Evolutionary conservation across 2,329 filamentous ascomycete species (phyloP), one percentile per base, ranked within the genome.

Genomic region (Hypomyces rosellus): DNA sequence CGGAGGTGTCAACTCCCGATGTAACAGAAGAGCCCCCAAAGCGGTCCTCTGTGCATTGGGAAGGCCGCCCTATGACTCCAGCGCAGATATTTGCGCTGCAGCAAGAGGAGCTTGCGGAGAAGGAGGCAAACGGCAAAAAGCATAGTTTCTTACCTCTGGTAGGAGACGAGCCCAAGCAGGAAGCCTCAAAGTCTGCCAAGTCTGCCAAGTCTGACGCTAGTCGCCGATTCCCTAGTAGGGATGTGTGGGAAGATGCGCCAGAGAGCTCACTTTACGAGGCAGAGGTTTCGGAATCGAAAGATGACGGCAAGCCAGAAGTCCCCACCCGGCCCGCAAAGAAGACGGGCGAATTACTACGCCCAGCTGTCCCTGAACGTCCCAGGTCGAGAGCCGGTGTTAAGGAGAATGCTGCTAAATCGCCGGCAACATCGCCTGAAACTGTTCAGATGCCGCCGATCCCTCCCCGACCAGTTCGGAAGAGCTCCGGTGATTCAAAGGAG

Each of bases 171-270:
- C 68, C 71, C n/a, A 67, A 68, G 38, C 64, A 74, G 53, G 70
- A 77, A 53, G 64, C 74, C 15, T 78, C 78, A 14, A 64, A 71
- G 7, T 69, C 76, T 43, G 75, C 80, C 38, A 64, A 71, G 7
- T 69, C 76, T 43, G 75, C 80, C 38, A 69, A 69, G 18, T 80
- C 85, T 5, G 74, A 73, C 14, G 64, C 78, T 58, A 74, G 82
- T 51, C 83, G 85, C 46, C 83, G 85, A 46, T 97, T 97, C 66
- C 92, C 92, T 0, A 96, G 91, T 65, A 83, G 84, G 49, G 92
- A 97, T 68, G 83, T 96, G 39, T 96, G 92, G 92, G 92, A 97
- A 70, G 92, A 97, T 65, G 84, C 81, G 0, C 92, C 92, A 1
- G 89, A 95, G 60, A 92, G 88, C 61, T 79, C 88, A 51, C 78